Conservation (phyloP, 371 early-diverging fungal species). For the Lichtheimia corymbifera region DNA sequence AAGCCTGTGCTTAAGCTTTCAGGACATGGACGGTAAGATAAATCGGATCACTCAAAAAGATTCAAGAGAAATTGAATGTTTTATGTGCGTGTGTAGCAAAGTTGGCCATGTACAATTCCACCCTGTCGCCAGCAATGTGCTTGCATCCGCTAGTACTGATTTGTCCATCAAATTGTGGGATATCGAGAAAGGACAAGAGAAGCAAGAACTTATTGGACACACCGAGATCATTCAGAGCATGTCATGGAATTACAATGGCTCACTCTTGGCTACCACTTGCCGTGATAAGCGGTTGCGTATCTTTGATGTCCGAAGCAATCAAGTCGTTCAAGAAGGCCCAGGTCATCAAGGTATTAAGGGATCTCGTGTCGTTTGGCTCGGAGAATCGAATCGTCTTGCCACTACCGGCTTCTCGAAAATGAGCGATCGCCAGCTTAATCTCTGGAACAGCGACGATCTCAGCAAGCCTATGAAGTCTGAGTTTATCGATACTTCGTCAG, state of each 20-base stretch:
- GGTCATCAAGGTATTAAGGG: conserved; percentile 98
- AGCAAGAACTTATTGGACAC: conserved; percentile 88
- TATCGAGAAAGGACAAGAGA: conserved; percentile 87
- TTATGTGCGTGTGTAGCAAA: conserved; percentile 53
- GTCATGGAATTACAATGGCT: conserved; percentile 88
- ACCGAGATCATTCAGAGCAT: conserved; percentile 91
- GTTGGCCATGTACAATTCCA: conserved; percentile 97
- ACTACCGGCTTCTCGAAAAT: conserved; percentile 95
- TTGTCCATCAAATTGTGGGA: conserved; percentile 97
- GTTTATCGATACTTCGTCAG: conserved; percentile 91
- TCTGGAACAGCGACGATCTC: conserved; percentile 85
- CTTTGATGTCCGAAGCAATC: conserved; percentile 88
- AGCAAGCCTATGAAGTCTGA: conserved; percentile 77
- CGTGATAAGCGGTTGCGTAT: conserved; percentile 95
- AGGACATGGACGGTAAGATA: conserved; percentile 64
- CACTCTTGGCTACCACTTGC: conserved; percentile 87
- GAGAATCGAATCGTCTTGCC: conserved; percentile 75
- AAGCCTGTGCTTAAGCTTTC: conserved; percentile 63
- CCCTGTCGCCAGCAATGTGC: conserved; percentile 92
- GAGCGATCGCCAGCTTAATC: conserved; percentile 88
- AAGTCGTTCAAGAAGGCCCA: conserved; percentile 77
- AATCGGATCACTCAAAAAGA: neutral
- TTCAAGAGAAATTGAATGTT: neutral
- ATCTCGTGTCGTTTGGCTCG: conserved; percentile 91
- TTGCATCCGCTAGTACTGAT: conserved; percentile 91